A percentile compares a stretch with the other conserved stretches of the same genome.
These are phyloP conservation scores for Pythium rhizo-oryzae DNA, from an alignment of 352 stramenopile species.

Conservation along the genomic window DNA sequence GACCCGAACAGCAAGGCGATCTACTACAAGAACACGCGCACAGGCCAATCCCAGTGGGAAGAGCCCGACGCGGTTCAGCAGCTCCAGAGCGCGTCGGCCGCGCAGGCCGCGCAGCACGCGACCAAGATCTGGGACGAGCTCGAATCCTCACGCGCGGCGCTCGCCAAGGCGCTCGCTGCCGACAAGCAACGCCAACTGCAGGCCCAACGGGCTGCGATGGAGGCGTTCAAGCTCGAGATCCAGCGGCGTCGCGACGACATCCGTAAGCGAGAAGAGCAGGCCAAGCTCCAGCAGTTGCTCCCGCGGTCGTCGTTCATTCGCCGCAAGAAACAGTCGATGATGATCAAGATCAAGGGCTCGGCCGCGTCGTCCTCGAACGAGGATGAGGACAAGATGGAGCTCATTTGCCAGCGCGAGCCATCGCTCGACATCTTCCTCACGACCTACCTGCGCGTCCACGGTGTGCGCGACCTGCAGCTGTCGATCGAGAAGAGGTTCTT, in stretches of 20 bases:
- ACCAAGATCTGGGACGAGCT: constrained; percentile 63
- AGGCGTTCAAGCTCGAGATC: constrained; percentile 42
- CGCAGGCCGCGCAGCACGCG: constrained; percentile 55
- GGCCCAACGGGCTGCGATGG: constrained; percentile 35
- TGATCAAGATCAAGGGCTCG: constrained; percentile 46
- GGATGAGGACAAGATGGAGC: constrained; percentile 49
- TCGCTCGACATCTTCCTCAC: constrained; percentile 61
- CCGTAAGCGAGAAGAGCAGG: constrained; percentile 53
- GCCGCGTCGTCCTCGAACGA: constrained; percentile 10
- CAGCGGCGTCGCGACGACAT: constrained; percentile 61
- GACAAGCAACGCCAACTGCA: constrained; percentile 49
- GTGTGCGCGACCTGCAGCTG: constrained; percentile 53
- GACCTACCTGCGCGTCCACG: constrained; percentile 50
- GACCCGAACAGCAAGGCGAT: constrained; percentile 57
- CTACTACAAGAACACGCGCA: constrained; percentile 77
- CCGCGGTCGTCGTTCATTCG: constrained; percentile 66
- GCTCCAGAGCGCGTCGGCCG: constrained; percentile 47
- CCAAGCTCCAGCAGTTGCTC: constrained; percentile 56
- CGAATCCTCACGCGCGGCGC: constrained; percentile 40
- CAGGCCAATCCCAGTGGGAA: constrained; percentile 70
- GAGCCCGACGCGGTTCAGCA: constrained; percentile 64
- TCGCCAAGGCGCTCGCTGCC: constrained; percentile 42
- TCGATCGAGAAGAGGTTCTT: constrained; percentile 63
- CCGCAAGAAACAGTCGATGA: constrained; percentile 72
- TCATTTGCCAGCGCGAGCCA: constrained; percentile 57